Evolutionary conservation across 208 protist species (phyloP).

Genomic region (Kentomonas sorsogonicus): DNA sequence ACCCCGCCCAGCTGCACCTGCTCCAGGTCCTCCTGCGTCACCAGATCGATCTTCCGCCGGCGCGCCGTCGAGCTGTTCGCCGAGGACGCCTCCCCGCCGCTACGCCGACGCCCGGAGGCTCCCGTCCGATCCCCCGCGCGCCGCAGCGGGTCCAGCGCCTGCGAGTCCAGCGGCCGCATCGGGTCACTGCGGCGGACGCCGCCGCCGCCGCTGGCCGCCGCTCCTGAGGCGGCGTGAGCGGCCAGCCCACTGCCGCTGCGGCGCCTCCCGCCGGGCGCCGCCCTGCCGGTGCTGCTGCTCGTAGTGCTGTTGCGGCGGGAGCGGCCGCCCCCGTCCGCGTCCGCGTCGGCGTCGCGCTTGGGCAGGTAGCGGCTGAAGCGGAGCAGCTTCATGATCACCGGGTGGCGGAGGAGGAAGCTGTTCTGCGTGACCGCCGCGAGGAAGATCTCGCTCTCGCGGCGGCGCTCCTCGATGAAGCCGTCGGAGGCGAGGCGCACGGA

Average conservation of each 20-base stretch:
- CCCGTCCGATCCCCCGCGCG: neutral
- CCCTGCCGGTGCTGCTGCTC: neutral
- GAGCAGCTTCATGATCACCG: slow-evolving; percentile 30
- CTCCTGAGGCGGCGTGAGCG: too few species aligned
- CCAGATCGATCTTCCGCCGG: slow-evolving; percentile 35
- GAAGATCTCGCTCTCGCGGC: slow-evolving; percentile 32
- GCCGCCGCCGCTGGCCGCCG: neutral
- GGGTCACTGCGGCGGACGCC: neutral
- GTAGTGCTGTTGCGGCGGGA: neutral
- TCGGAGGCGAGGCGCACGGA: slow-evolving; percentile 44
- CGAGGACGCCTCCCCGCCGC: slow-evolving; percentile 21
- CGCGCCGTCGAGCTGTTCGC: slow-evolving; percentile 36
- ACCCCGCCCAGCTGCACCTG: slow-evolving; percentile 40
- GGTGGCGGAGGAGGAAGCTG: slow-evolving; percentile 47
- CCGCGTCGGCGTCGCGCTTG: too few species aligned
- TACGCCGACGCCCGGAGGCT: slow-evolving; percentile 1
- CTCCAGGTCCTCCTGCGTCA: slow-evolving; percentile 34
- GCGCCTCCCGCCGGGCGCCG: neutral
- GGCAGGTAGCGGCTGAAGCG: slow-evolving; percentile 20
- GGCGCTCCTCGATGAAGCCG: slow-evolving; percentile 46
- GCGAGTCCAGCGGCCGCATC: slow-evolving; percentile 17
- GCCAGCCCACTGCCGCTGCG: too few species aligned
- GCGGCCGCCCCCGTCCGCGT: too few species aligned
- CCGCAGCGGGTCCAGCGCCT: slow-evolving; percentile 23
- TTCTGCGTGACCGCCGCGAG: slow-evolving; percentile 26